Conservation (phyloP, 1,139 yeast genomes). For the Magnusiomyces clavatus region DNA sequence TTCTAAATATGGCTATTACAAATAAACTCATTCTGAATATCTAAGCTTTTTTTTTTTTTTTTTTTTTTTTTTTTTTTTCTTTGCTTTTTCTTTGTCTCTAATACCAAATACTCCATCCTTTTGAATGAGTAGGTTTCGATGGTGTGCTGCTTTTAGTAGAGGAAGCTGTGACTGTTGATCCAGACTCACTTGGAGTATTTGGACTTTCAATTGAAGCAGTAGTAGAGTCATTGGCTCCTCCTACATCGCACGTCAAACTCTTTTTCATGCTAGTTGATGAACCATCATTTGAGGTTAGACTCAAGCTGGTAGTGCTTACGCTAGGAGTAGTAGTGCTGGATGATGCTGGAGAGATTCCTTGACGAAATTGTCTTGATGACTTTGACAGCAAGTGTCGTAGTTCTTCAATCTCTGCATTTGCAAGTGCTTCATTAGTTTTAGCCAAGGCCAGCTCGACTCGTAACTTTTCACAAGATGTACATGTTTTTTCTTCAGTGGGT, state of each 20-base stretch:
- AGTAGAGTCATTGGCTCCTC: neutral
- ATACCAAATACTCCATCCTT: slow-evolving; percentile 14
- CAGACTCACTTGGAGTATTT: too few relatives aligned
- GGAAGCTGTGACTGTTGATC: neutral
- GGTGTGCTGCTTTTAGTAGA: neutral
- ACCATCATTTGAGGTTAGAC: too few relatives aligned
- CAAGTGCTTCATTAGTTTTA: slow-evolving; percentile 28
- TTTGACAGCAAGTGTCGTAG: slow-evolving; percentile 21
- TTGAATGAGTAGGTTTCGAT: slow-evolving; percentile 4
- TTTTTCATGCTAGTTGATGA: neutral
- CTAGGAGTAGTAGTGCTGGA: too few relatives aligned
- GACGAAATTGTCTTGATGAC: neutral
- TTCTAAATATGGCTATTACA: neutral
- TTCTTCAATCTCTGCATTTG: slow-evolving; percentile 29
- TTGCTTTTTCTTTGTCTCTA: too few relatives aligned
- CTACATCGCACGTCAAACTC: neutral
- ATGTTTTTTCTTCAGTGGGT: slow-evolving; percentile 8
- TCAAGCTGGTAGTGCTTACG: too few relatives aligned
- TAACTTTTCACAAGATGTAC: slow-evolving; percentile 26
- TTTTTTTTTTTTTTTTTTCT: too few relatives aligned
- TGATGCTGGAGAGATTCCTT: too few relatives aligned
- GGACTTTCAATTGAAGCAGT: neutral
- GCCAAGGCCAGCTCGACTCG: slow-evolving; percentile 28
- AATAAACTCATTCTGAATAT: too few relatives aligned
- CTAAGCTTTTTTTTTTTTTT: too few relatives aligned